Conservation (phyloP, 2,329 filamentous ascomycete genomes). For the Talaromyces marneffei region DNA sequence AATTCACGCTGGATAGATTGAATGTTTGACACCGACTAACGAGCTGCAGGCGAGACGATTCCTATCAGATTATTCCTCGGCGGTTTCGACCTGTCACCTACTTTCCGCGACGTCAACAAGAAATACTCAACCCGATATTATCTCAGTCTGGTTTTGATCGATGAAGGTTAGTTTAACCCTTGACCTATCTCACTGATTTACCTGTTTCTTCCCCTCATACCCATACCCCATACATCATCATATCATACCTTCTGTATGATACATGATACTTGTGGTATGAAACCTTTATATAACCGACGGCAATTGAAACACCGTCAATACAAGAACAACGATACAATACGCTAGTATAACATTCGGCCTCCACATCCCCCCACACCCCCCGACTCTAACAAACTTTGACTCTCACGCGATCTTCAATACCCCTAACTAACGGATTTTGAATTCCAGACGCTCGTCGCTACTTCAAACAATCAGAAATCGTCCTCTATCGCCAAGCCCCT, state of each 20-base stretch:
- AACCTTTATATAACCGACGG: slow-evolving; percentile 32
- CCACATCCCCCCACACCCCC: slow-evolving; percentile 8
- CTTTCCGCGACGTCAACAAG: slow-evolving; percentile 99
- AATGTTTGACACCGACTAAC: neutral
- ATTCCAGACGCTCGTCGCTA: slow-evolving; percentile 80
- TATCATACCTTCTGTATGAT: slow-evolving; percentile 2
- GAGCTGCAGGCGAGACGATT: slow-evolving; percentile 67
- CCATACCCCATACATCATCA: slow-evolving; percentile 8
- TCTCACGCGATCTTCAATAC: neutral
- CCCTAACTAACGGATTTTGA: neutral
- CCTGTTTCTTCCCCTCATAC: slow-evolving; percentile 17
- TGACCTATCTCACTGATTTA: neutral
- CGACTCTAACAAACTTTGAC: neutral
- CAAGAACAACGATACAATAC: neutral
- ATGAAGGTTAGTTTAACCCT: slow-evolving; percentile 62
- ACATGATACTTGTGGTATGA: neutral
- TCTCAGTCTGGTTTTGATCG: slow-evolving; percentile 88
- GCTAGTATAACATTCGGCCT: neutral
- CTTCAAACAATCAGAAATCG: slow-evolving; percentile 99
- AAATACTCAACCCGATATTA: slow-evolving; percentile 99
- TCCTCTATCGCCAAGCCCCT: slow-evolving; percentile 74
- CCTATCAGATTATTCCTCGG: slow-evolving; percentile 95
- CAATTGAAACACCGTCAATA: slow-evolving; percentile 24
- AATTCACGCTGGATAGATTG: neutral
- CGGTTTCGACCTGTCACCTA: slow-evolving; percentile 94